Base-by-base conservation (phyloP, 1,284 basidiomycete species). In the Apiotrichum siamense region DNA sequence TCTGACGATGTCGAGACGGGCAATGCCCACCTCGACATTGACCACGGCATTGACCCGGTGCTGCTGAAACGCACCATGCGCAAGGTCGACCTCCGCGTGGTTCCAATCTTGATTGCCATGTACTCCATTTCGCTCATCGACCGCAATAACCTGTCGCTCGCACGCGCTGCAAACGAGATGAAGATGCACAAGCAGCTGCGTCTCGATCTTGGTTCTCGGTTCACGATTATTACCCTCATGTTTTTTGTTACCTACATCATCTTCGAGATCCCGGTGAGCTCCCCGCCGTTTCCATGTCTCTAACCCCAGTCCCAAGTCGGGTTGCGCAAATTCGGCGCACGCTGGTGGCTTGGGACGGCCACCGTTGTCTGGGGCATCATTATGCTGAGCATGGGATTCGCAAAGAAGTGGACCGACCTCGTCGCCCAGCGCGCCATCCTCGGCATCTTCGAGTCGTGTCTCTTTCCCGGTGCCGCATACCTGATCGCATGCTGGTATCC, bases 401-500 rank as follows among this genome's bases (percentile, higher is more conserved):
- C 64, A 12, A 63, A 58, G 41, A 59, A 52, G 9, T 75, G 72
- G 72, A 29, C 58, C 13, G 50, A 64, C 36, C 64, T 78, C n/a
- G 65, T 67, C 7, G 73, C 63, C 40, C 69, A 70, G 33, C 69
- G 76, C 32, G 65, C 69, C 6, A 54, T 77, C 2, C 61, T 77
- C 32, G 77, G 75, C n/a, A 47, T 65, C 6, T 62, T 75, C 26
- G 73, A 74, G 53, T 62, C 58, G 36, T 52, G 61, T n/a, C 66
- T 74, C 54, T 73, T 71, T 63, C 67, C 64, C 18, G 64, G 62
- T 20, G 72, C 68, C 47, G 70, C 75, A 7, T 76, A 66, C 63
- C 64, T 78, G 17, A 71, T 77, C 49, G 69, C 74, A 7, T 70
- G 65, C 35, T 78, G 55, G 77, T 78, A 78, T 62, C 73, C 74